These are phyloP conservation scores for Raphanus sativus DNA, from an alignment of 345 rosid genomes.

Conservation along the genomic window DNA sequence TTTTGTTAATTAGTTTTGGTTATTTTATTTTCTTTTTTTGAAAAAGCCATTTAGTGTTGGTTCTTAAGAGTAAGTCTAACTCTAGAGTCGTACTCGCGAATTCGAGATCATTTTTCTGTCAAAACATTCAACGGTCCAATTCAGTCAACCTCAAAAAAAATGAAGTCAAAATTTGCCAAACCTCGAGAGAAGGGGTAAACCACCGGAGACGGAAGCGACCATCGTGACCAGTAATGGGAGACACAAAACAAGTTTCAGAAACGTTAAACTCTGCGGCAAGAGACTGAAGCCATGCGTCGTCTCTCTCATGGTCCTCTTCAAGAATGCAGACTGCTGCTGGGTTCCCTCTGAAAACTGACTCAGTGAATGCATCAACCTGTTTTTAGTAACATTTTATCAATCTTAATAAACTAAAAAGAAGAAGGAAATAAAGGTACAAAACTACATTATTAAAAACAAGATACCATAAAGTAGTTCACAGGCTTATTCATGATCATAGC, in stretches of 20 bases:
- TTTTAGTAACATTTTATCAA: not conserved
- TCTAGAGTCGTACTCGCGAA: not conserved
- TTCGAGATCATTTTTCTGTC: not conserved
- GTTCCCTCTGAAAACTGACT: slow-evolving; percentile 66
- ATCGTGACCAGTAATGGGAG: not conserved
- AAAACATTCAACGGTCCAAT: not conserved
- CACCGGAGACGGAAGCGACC: slow-evolving; percentile 57
- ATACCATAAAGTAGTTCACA: slow-evolving; percentile 49
- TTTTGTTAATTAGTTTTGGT: too few relatives aligned
- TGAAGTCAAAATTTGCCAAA: not conserved
- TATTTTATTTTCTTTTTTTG: too few relatives aligned
- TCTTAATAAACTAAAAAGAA: not conserved
- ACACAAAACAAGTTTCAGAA: slow-evolving; percentile 50
- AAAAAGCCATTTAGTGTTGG: too few relatives aligned
- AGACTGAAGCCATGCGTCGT: slow-evolving; percentile 65
- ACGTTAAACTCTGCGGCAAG: slow-evolving; percentile 56
- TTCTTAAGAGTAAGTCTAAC: too few relatives aligned
- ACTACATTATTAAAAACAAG: not conserved
- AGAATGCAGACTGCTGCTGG: slow-evolving; percentile 81
- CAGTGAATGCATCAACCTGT: slow-evolving; percentile 73
- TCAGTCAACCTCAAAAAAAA: not conserved
- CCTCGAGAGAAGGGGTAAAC: slow-evolving; percentile 59
- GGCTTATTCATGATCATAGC: slow-evolving; percentile 25
- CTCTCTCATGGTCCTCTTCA: slow-evolving; percentile 58
- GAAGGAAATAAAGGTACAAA: not conserved